Conservation (phyloP, 306 rosid species). For the Sophora flavescens region DNA sequence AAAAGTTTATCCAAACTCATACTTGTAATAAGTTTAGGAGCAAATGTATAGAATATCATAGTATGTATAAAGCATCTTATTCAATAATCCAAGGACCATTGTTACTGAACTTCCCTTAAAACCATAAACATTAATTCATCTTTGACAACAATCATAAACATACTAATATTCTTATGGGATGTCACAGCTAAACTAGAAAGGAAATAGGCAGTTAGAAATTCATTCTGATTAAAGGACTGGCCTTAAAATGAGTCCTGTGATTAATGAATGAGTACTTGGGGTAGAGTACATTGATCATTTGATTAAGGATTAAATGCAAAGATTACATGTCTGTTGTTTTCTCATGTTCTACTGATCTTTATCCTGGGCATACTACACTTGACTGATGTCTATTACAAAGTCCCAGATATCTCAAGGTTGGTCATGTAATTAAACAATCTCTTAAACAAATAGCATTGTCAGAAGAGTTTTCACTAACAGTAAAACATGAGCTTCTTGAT, state of each 20-base stretch:
- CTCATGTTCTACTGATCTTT: conserved; percentile 3
- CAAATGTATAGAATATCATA: neutral
- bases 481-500: conserved; percentile 94
- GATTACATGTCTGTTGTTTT: conserved; percentile 29
- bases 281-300: no score
- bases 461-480: conserved; percentile 61
- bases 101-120: neutral
- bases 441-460: conserved; percentile 27
- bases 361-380: conserved; percentile 14
- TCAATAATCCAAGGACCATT: conserved; percentile 16
- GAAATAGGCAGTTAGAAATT: conserved; percentile 16
- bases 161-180: conserved; percentile 6
- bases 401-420: conserved; percentile 11
- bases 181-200: conserved; percentile 9
- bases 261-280: no score
- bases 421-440: conserved; percentile 25
- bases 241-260: no score
- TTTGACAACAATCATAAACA: neutral
- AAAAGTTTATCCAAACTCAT: no score
- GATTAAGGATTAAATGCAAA: no score
- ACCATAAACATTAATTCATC: neutral
- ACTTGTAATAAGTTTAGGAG: neutral
- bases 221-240: conserved; percentile 31
- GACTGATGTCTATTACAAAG: neutral
- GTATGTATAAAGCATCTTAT: neutral